These are phyloP conservation scores for Phytophthora megakarya DNA, from an alignment of 352 stramenopile genomes.

Conservation along the genomic window DNA sequence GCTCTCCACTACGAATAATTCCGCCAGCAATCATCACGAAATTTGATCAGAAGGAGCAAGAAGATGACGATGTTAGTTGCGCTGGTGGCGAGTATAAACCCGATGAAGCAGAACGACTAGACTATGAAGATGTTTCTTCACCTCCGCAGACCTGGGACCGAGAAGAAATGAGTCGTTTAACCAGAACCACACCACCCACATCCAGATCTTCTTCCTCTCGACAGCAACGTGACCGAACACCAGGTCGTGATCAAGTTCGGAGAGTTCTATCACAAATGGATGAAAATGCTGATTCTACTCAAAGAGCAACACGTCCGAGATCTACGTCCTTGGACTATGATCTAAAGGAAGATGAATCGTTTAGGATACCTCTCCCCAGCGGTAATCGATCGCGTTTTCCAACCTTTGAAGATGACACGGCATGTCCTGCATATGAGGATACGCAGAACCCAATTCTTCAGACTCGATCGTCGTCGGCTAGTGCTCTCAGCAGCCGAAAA, in stretches of 20 bases:
- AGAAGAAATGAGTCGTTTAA: slow-evolving; percentile 1
- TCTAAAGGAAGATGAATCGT: slow-evolving; percentile 23
- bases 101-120: not conserved
- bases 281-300: not conserved
- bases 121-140: slow-evolving; percentile 16
- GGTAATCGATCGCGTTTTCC: slow-evolving; percentile 36
- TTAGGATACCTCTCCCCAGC: slow-evolving; percentile 18
- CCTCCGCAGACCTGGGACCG: slow-evolving; percentile 10
- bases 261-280: slow-evolving; percentile 30
- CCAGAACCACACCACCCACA: slow-evolving; percentile 3
- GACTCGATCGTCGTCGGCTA: slow-evolving; percentile 26
- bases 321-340: slow-evolving; percentile 9
- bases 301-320: not conserved
- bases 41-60: not conserved
- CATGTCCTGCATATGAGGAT: slow-evolving; percentile 68
- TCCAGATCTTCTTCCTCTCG: not conserved
- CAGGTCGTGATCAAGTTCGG: slow-evolving; percentile 35
- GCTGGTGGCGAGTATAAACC: slow-evolving; percentile 3
- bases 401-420: slow-evolving; percentile 64
- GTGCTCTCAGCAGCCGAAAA: slow-evolving; percentile 15
- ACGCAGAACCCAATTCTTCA: slow-evolving; percentile 17
- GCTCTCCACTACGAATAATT: slow-evolving; percentile 34
- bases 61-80: not conserved
- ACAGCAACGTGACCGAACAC: slow-evolving; percentile 19
- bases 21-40: slow-evolving; percentile 18